phyloP scores from a whole-genome alignment of 148 eudicot species.

The Fagopyrum tataricum region DNA sequence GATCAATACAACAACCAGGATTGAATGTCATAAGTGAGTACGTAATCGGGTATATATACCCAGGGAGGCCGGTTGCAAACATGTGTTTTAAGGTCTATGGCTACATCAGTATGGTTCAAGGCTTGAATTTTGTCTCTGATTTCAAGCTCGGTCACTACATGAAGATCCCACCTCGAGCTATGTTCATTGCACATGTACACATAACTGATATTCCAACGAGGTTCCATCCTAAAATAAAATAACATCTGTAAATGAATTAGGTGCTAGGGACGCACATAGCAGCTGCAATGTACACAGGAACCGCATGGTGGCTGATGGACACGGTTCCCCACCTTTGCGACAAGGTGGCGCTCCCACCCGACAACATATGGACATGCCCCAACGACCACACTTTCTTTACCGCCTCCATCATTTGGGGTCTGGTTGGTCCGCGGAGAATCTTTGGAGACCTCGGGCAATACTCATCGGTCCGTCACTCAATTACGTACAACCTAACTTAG shows the following conservation, averaged over 20 bases:
- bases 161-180: constrained; percentile 80
- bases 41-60: constrained; percentile 58
- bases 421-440: constrained; percentile 73
- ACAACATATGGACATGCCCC: constrained; percentile 87
- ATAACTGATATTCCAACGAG: too few species aligned
- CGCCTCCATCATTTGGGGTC: constrained; percentile 86
- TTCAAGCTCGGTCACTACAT: constrained; percentile 91
- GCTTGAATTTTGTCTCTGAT: constrained; percentile 46
- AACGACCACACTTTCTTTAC: constrained; percentile 67
- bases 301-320: constrained; percentile 94
- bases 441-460: constrained; percentile 83
- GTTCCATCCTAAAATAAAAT: too few species aligned
- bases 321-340: constrained; percentile 62
- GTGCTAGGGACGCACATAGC: constrained; percentile 60
- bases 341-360: constrained; percentile 37
- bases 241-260: constrained; percentile 6
- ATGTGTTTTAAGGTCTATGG: constrained; percentile 86
- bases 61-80: constrained; percentile 74
- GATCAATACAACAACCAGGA: constrained; percentile 54
- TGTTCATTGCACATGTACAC: constrained; percentile 64
- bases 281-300: constrained; percentile 61
- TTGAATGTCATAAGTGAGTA: constrained; percentile 75
- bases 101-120: constrained; percentile 82
- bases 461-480: constrained; percentile 8
- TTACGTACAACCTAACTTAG: not conserved